Evolutionary conservation across 176 grass and related monocot species (phyloP).

Genomic region (Ensete ventricosum): DNA sequence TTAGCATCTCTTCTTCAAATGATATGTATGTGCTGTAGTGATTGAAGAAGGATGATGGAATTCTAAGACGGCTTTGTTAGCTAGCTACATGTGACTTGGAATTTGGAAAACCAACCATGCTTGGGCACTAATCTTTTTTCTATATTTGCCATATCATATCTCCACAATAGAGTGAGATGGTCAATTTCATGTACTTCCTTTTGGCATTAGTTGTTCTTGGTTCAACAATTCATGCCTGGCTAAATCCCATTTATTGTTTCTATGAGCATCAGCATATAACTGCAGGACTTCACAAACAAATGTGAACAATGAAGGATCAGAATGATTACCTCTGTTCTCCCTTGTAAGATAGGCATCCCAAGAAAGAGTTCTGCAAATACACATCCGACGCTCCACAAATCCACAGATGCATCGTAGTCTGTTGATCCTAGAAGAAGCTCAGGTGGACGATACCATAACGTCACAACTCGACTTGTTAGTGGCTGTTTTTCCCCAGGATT

Average conservation of each 20-base stretch:
- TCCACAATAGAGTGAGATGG: background rate
- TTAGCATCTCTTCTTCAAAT: background rate
- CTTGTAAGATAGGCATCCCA: constrained; percentile 70
- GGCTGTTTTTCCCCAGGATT: constrained; percentile 4
- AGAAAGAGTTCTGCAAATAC: constrained; percentile 78
- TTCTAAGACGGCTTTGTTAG: background rate
- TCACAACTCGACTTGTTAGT: constrained; percentile 79
- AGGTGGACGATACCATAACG: constrained; percentile 91
- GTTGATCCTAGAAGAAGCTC: constrained; percentile 79
- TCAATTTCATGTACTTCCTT: background rate
- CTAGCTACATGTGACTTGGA: too few relatives aligned
- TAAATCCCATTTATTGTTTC: background rate
- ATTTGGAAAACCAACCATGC: background rate
- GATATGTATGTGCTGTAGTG: too few relatives aligned
- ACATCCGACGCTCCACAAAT: constrained; percentile 92
- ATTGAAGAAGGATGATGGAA: background rate
- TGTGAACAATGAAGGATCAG: background rate
- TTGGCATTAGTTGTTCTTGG: background rate
- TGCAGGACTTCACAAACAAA: background rate
- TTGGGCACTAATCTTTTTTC: background rate
- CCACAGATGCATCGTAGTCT: constrained; percentile 61
- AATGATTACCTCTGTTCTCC: constrained; percentile 69
- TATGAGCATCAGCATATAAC: background rate
- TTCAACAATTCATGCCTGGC: background rate
- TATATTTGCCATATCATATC: too few relatives aligned